A percentile compares a stretch with the other conserved stretches of the same genome.
These are phyloP conservation scores for Tetrahymena elliotti DNA, from an alignment of 73 alveolate genomes.

Conservation along the genomic window DNA sequence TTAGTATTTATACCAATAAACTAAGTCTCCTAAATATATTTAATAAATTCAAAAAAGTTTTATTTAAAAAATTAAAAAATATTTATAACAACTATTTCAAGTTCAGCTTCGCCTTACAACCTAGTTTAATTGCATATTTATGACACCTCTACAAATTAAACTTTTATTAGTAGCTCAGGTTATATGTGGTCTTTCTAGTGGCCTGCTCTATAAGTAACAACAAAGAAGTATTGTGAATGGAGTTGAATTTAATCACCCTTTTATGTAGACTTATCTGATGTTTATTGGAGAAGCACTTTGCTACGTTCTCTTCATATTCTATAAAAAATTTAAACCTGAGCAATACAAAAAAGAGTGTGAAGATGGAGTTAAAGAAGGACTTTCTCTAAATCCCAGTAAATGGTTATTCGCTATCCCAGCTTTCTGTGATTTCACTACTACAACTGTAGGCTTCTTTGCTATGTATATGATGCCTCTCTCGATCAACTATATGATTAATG, in stretches of 20 bases:
- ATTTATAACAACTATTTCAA: not conserved
- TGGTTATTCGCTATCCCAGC: conserved; percentile 65
- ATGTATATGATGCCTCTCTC: conserved; percentile 68
- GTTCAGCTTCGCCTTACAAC: not conserved
- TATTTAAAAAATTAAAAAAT: not conserved
- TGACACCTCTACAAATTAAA: not conserved
- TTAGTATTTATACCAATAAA: not conserved
- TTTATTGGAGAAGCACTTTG: conserved; percentile 59
- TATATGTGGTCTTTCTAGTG: not conserved
- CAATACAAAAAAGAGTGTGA: conserved; percentile 14
- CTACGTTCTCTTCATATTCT: conserved; percentile 11
- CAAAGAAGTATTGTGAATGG: conserved; percentile 22
- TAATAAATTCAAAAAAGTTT: not conserved
- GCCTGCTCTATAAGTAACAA: conserved; percentile 8
- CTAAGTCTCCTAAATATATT: not conserved
- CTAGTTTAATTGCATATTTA: not conserved
- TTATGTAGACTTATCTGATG: conserved; percentile 47
- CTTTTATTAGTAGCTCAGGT: not conserved
- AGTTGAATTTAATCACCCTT: conserved; percentile 59
- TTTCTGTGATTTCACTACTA: conserved; percentile 63
- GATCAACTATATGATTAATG: conserved; percentile 91
- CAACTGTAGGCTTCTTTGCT: conserved; percentile 77
- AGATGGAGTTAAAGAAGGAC: not conserved
- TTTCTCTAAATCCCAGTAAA: not conserved
- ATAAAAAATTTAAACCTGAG: not conserved